Evolutionary conservation across 2,329 filamentous ascomycete species (phyloP).

Genomic region (Clarireedia homoeocarpa): DNA sequence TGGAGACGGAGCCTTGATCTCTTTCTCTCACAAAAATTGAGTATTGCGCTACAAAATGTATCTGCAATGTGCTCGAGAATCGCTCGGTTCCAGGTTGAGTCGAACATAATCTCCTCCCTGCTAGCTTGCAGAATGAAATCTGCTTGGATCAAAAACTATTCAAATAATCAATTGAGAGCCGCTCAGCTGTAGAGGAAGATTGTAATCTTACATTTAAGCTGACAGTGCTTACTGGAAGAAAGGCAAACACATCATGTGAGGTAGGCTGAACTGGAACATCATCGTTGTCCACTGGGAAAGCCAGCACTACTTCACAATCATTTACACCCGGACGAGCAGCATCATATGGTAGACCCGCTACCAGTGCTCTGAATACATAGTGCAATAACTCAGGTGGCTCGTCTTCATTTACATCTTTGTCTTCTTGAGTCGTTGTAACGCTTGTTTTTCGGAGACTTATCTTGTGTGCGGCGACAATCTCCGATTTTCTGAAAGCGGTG

Average conservation of each 20-base stretch:
- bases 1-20: background rate
- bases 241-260: slow-evolving; percentile 13
- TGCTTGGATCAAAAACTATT: slow-evolving; percentile 12
- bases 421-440: slow-evolving; percentile 6
- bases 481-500: background rate
- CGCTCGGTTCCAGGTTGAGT: slow-evolving; percentile 13
- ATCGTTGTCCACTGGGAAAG: slow-evolving; percentile 12
- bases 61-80: background rate
- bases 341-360: background rate
- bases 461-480: background rate
- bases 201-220: slow-evolving; percentile 16
- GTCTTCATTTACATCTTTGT: background rate
- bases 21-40: background rate
- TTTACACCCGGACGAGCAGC: background rate
- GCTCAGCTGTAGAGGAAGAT: background rate
- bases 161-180: background rate
- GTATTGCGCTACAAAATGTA: background rate
- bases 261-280: slow-evolving; percentile 4
- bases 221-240: slow-evolving; percentile 17
- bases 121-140: slow-evolving; percentile 18
- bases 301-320: slow-evolving; percentile 11
- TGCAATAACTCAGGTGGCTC: background rate
- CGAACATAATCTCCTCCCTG: slow-evolving; percentile 13
- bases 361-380: background rate
- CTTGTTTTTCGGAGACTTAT: background rate